phyloP scores from a whole-genome alignment of 805 yeast species.

The Ogataea parapolymorpha region DNA sequence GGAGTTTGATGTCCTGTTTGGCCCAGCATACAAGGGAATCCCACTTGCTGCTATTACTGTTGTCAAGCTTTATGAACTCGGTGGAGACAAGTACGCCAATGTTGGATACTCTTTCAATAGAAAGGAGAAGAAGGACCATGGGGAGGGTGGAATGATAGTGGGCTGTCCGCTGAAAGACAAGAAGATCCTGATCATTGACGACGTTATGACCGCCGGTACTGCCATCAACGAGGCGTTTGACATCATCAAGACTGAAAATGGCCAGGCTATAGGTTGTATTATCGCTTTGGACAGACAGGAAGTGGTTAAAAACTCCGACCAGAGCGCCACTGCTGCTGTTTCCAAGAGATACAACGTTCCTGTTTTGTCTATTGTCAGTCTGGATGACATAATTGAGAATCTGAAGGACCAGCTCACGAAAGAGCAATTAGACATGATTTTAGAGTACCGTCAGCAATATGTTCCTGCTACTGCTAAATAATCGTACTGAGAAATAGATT shows the following conservation, averaged over 20 bases:
- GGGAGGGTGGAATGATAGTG: constrained; percentile 95
- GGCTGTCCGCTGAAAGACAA: constrained; percentile 75
- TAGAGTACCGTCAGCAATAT: constrained; percentile 53
- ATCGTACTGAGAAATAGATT: constrained; percentile 3
- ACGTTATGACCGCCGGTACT: constrained; percentile 98
- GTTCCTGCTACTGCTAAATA: constrained; percentile 34
- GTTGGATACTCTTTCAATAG: constrained; percentile 93
- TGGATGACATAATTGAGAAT: constrained; percentile 69
- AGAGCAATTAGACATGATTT: constrained; percentile 55
- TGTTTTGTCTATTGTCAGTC: constrained; percentile 73
- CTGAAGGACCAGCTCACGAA: constrained; percentile 51
- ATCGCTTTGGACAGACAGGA: constrained; percentile 97
- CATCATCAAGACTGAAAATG: constrained; percentile 67
- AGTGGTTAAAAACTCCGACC: constrained; percentile 61
- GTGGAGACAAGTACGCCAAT: constrained; percentile 69
- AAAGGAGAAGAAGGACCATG: constrained; percentile 95
- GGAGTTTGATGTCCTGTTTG: constrained; percentile 87
- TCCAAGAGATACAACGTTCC: constrained; percentile 72
- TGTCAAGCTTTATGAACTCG: constrained; percentile 87
- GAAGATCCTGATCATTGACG: constrained; percentile 83
- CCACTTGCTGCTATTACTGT: constrained; percentile 92
- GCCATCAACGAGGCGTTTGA: constrained; percentile 93
- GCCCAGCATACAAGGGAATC: constrained; percentile 98
- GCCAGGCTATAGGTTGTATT: constrained; percentile 75
- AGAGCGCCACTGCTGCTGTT: constrained; percentile 81